phyloP scores from a whole-genome alignment of 306 rosid species.

The Prunus salicina region DNA sequence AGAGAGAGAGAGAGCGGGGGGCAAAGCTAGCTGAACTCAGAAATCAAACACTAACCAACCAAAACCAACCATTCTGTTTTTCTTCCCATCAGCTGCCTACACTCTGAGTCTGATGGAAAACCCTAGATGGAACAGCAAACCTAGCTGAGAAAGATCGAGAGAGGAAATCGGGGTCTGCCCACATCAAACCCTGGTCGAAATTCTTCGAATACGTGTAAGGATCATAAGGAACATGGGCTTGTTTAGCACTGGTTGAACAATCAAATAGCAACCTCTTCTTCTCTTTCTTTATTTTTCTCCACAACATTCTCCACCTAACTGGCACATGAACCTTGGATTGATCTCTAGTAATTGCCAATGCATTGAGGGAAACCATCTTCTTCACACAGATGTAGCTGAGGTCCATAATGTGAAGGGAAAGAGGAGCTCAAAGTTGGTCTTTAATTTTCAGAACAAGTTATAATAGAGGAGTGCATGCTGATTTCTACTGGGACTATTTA shows the following conservation, averaged over 20 bases:
- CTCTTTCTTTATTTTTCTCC: conserved; percentile 63
- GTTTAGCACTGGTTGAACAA: conserved; percentile 19
- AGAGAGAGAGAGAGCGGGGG: neutral
- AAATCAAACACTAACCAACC: neutral
- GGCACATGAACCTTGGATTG: neutral
- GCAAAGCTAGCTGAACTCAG: neutral
- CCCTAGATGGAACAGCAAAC: conserved; percentile 54
- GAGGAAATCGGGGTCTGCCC: conserved; percentile 43
- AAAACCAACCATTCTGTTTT: neutral
- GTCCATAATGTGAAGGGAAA: neutral
- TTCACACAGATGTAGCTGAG: conserved; percentile 26
- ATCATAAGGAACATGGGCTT: conserved; percentile 48
- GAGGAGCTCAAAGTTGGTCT: neutral
- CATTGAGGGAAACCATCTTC: conserved; percentile 24
- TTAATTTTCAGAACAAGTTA: neutral
- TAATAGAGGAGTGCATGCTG: neutral
- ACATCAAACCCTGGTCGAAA: conserved; percentile 57
- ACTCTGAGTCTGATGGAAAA: conserved; percentile 22
- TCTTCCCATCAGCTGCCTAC: neutral
- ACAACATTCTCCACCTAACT: conserved; percentile 47
- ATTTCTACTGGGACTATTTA: neutral
- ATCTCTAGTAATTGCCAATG: conserved; percentile 7
- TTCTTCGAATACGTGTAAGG: conserved; percentile 57
- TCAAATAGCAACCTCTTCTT: conserved; percentile 41
- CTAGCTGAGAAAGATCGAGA: conserved; percentile 77